Percentiles rank a stretch among this genome's conserved stretches.
phyloP scores from a whole-genome alignment of 192 early-diverging fungal genomes.

The Coemansia sp. region DNA sequence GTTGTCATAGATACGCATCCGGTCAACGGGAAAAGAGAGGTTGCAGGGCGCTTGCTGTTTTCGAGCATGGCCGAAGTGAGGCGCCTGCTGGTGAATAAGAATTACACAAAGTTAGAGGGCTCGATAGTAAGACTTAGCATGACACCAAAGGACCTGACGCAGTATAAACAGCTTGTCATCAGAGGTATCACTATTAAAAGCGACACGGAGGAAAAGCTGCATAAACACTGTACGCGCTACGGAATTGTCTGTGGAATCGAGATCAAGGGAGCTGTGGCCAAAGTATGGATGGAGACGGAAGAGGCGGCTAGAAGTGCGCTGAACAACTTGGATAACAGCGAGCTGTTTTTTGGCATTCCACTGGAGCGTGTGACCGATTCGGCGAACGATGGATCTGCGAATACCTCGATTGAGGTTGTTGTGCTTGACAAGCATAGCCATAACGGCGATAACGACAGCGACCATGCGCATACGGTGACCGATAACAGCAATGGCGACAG shows the following conservation, averaged over 20 bases:
- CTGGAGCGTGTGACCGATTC: slow-evolving; percentile 4
- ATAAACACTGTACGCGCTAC: slow-evolving; percentile 16
- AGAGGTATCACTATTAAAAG: neutral
- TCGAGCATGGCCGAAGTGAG: slow-evolving; percentile 6
- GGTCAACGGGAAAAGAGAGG: neutral
- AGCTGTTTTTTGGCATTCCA: slow-evolving; percentile 1
- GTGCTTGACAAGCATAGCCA: slow-evolving; percentile 7
- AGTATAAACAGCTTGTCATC: slow-evolving; percentile 12
- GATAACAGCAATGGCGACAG: slow-evolving; percentile 6
- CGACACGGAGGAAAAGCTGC: slow-evolving; percentile 12
- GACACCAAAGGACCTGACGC: slow-evolving; percentile 7
- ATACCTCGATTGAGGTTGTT: slow-evolving; percentile 9
- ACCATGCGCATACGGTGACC: neutral
- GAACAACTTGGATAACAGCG: neutral
- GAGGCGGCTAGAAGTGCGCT: slow-evolving; percentile 4
- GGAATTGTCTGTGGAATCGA: slow-evolving; percentile 21
- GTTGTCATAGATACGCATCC: slow-evolving; percentile 8
- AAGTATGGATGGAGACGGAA: slow-evolving; percentile 21
- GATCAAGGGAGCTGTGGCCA: neutral
- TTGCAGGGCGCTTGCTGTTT: slow-evolving; percentile 11
- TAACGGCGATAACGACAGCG: neutral
- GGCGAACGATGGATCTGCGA: neutral
- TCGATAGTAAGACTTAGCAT: slow-evolving; percentile 15
- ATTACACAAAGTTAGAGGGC: slow-evolving; percentile 14
- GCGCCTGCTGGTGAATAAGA: slow-evolving; percentile 9